phyloP scores from a whole-genome alignment of 768 basidiomycete species.

The Krasilnikovozyma curviuscula region DNA sequence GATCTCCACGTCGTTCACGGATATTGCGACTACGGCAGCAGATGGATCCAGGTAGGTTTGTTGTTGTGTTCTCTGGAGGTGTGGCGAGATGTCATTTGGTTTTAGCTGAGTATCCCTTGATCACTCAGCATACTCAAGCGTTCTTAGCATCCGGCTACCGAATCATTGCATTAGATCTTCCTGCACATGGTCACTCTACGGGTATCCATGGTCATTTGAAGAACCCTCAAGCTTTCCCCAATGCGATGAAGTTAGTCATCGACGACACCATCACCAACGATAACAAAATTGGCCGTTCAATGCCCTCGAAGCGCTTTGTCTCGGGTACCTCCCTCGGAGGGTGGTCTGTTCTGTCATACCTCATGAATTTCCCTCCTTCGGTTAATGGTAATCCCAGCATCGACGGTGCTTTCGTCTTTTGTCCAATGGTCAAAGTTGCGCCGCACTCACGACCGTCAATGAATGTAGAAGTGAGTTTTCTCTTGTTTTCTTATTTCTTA shows the following conservation, averaged over 20 bases:
- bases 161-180: too few relatives aligned
- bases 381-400: not conserved
- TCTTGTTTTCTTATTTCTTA: too few relatives aligned
- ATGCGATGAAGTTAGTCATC: not conserved
- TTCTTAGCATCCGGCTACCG: too few relatives aligned
- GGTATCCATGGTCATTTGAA: conserved; percentile 2
- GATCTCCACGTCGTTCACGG: not conserved
- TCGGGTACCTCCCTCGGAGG: conserved; percentile 2
- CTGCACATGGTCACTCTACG: conserved; percentile 8
- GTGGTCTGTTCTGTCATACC: conserved; percentile 2
- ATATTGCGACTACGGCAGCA: too few relatives aligned
- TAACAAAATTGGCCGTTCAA: not conserved
- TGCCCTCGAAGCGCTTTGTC: not conserved
- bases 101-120: too few relatives aligned
- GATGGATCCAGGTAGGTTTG: too few relatives aligned
- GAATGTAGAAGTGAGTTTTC: too few relatives aligned
- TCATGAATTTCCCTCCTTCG: conserved; percentile 1
- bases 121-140: too few relatives aligned
- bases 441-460: not conserved
- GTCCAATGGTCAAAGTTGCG: not conserved
- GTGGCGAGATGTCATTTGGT: too few relatives aligned
- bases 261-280: not conserved
- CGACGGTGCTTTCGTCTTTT: conserved; percentile 3
- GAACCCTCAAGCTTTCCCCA: not conserved
- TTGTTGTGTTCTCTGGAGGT: too few relatives aligned